Evolutionary conservation across 106 monocot species (phyloP), one percentile per base, ranked within the genome.

Genomic region (Platanthera guangdongensis): DNA sequence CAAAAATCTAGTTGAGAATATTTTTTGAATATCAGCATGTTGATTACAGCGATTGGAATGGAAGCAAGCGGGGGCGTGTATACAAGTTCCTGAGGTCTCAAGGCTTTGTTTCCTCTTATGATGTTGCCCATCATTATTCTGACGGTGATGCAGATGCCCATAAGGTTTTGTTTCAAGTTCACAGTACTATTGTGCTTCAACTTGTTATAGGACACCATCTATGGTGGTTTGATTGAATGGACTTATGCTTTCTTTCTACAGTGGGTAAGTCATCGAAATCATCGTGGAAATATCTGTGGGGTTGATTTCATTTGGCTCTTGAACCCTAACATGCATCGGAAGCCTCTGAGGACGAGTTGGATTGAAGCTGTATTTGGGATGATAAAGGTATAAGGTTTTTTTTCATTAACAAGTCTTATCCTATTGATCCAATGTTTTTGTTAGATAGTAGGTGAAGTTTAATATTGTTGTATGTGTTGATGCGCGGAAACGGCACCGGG

Each of bases 191-290:
- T 53, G 8, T 53, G 8, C 8, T 53, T 53, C 53, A 10, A 53
- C 12, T 53, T 53, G 8, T 53, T 53, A 10, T 39, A 39, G 39
- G 39, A 39, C 39, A 39, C 39, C 32, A 39, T 39, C 39, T 39
- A 39, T 39, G 39, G 39, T 14, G 2, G 3, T 53, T 53, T 53
- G 8, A 10, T 14, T 53, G 53, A 53, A 14, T 53, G 14, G 8
- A 47, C 0, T 39, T 39, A 76, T 73, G 49, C 47, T 45, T 68
- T 48, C 30, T 1, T n/a, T 78, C 39, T 72, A 67, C 77, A 96
- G 95, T 96, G 95, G 95, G 90, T 96, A 50, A 96, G 95, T 78
- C 95, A 96, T 76, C 88, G 92, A 8, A 96, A 96, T 73, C 95
- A 96, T 70, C 87, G 92, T 51, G 95, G 95, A 9, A 96, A 96